Percentiles rank a stretch among this genome's conserved stretches.
Evolutionary conservation across 352 stramenopile genomes (phyloP).

Genomic region (Pythium chondricola): DNA sequence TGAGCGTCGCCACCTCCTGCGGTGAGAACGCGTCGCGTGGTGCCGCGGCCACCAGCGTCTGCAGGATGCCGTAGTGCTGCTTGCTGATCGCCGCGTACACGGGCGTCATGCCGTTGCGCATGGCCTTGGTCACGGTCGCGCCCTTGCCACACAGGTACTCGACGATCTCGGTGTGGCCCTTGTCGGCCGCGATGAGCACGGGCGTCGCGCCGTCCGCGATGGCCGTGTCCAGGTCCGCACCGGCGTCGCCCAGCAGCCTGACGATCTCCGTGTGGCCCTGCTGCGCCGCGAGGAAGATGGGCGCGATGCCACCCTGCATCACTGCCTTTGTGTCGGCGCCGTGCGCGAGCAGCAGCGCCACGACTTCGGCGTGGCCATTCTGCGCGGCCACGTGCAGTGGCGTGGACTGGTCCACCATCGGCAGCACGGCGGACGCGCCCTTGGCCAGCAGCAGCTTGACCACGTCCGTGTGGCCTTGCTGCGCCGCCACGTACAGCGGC

Average conservation of each 20-base stretch:
- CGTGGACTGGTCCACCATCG: constrained; percentile 75
- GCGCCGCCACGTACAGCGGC: constrained; percentile 58
- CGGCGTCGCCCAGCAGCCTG: constrained; percentile 1
- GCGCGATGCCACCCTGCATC: constrained; percentile 44
- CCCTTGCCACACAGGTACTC: constrained; percentile 38
- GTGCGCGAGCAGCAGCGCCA: constrained; percentile 41
- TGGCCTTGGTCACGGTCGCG: constrained; percentile 50
- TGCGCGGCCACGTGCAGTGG: constrained; percentile 73
- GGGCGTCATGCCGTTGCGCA: constrained; percentile 62
- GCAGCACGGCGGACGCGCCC: constrained; percentile 19
- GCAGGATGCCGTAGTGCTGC: constrained; percentile 21
- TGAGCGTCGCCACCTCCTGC: constrained; percentile 18
- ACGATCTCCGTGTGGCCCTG: constrained; percentile 38
- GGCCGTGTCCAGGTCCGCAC: constrained; percentile 28
- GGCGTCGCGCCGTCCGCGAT: constrained; percentile 77
- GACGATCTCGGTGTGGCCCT: constrained; percentile 59
- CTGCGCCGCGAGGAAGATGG: constrained; percentile 75
- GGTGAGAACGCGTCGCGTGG: constrained; percentile 1
- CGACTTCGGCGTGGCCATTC: constrained; percentile 62
- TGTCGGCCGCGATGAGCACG: constrained; percentile 73
- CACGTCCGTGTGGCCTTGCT: constrained; percentile 33
- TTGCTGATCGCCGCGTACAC: constrained; percentile 79
- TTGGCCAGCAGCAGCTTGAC: constrained; percentile 11
- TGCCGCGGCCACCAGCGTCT: constrained; percentile 15
- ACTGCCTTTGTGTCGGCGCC: constrained; percentile 39